Base-by-base conservation (phyloP, 164 flowering plant genomes). In the Chimonanthus praecox region DNA sequence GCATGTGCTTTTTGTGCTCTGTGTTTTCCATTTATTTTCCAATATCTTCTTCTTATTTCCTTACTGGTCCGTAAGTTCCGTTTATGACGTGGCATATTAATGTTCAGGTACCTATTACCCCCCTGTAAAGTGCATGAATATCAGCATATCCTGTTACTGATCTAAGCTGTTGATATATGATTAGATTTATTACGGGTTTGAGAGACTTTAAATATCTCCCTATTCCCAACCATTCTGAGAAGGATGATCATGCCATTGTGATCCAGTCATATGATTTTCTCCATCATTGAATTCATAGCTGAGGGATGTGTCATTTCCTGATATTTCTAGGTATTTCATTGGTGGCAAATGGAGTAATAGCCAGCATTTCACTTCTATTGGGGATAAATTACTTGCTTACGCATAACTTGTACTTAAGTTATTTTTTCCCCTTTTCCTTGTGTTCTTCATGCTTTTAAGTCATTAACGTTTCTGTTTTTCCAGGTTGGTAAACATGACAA, bases 401-500 rank as follows among this genome's bases (percentile, higher is more conserved):
- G 33, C 33, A 33, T 33, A 33, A 33, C 33, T 33, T 33, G 33
- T 33, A 33, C 33, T 33, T 33, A 33, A 33, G 33, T 33, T 33
- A 33, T 33, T 33, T 33, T 33, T 33, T 33, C 33, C 33, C 33
- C 33, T 33, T 33, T 33, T 33, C 33, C 33, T 33, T 33, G 33
- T 33, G 1, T 33, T 33, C 33, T 33, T 54, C 16, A 6, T 54
- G 60, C 11, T 54, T 13, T 54, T 54, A 54, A 54, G 11, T 10
- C 60, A 54, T 13, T 54, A 11, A 54, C 16, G 16, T 54, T 54
- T 13, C 60, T n/a, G 33, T 54, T 54, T 3, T 54, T 64, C 5
- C 60, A 92, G 97, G 88, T 92, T 77, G 95, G 97, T 50, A 88
- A 85, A 70, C 94, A 90, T 78, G 94, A 92, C 67, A 88, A 84